Evolutionary conservation across 108 stramenopile species (phyloP), one percentile per base, ranked within the genome.

Genomic region (Discostella pseudostelligera): DNA sequence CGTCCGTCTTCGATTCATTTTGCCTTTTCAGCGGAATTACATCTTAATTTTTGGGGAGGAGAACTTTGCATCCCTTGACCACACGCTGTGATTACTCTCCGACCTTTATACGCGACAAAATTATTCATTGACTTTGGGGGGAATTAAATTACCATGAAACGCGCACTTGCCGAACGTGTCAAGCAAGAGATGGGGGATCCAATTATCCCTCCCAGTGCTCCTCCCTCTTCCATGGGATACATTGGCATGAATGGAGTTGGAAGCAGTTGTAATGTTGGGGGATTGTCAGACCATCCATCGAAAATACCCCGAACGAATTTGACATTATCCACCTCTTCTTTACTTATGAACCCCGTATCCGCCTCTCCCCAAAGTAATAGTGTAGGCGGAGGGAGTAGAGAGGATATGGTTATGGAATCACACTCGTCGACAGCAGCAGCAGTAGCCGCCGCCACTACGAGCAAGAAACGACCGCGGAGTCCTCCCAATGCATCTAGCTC

Each of bases 91-190:
- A 5, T 32, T 5, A 32, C 4, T 32, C 32, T 32, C 32, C 5
- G 3, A 32, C 5, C 5, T 32, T 32, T 3, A 32, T 32, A 32
- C 32, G 32, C 32, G 5, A 32, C 32, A 32, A 32, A 51, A 4
- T 1, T 51, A 3, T 0, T 35, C 14, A 44, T 14, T 47, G 6
- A 60, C 40, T 44, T 17, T 39, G 29, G 4, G 40, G 19, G 13
- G 8, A 35, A n/a, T n/a, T n/a, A n/a, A 20, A 8, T 21, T 40
- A 65, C 44, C 62, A 93, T 93, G 92, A 93, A 93, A 62, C 85
- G 92, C 62, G 92, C 92, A 21, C 69, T 93, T 50, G 92, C 92
- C 51, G 87, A 89, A 75, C 85, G 92, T 53, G 92, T 87, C 16
- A 88, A 88, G 50, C 84, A 83, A 61, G 68, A 80, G 40, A 64